Evolutionary conservation across 2,329 filamentous ascomycete genomes (phyloP).

Genomic region (Colletotrichum kahawae): DNA sequence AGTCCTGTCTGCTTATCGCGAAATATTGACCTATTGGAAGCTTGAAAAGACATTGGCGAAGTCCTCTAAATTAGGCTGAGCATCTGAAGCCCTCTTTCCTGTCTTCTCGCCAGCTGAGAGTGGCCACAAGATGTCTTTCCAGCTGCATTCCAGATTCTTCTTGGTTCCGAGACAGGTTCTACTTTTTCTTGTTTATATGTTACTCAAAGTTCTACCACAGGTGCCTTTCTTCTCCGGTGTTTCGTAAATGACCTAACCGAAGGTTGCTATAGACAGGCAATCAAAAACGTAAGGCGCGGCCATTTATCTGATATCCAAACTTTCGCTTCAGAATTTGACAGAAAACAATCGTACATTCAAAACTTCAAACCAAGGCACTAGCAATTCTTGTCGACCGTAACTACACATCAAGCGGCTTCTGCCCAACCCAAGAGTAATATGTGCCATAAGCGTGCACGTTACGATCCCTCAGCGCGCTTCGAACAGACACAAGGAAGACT

Average conservation of each 20-base stretch:
- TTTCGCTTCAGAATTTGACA: background rate
- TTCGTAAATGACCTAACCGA: background rate
- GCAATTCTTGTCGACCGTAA: background rate
- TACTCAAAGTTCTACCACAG: background rate
- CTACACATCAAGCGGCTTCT: background rate
- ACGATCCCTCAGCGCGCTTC: conserved; percentile 36
- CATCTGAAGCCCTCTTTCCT: background rate
- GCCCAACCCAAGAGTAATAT: conserved; percentile 30
- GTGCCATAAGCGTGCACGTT: conserved; percentile 47
- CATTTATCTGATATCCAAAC: background rate
- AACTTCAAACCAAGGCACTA: background rate
- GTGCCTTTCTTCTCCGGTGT: background rate
- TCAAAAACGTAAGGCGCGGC: background rate
- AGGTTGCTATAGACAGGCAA: background rate
- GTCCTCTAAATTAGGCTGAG: background rate
- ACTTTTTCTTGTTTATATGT: background rate
- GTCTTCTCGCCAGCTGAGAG: background rate
- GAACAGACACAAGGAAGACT: conserved; percentile 35
- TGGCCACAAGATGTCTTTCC: background rate
- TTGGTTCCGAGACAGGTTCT: background rate
- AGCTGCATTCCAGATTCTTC: background rate
- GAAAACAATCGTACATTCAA: background rate
- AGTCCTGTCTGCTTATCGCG: background rate
- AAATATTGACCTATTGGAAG: background rate
- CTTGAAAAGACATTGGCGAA: background rate